phyloP scores from a whole-genome alignment of 164 flowering plant genomes.

The Tinospora cordifolia region DNA sequence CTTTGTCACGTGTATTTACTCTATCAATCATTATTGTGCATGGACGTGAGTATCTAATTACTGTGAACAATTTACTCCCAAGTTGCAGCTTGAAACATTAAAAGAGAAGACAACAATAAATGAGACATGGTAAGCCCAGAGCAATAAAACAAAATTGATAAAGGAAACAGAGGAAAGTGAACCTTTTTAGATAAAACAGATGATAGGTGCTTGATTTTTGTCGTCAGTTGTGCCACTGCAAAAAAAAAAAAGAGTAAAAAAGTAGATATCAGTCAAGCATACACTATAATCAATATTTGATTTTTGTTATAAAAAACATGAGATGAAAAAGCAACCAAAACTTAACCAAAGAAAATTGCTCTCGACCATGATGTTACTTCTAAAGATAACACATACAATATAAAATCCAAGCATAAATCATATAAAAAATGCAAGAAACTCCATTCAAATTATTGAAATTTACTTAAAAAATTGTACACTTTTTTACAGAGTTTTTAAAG shows the following conservation, averaged over 20 bases:
- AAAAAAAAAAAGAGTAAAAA: constrained; percentile 24
- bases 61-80: background rate
- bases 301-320: background rate
- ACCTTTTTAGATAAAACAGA: constrained; percentile 74
- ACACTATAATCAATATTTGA: background rate
- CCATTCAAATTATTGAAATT: background rate
- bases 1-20: background rate
- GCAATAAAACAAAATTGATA: background rate
- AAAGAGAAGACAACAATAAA: background rate
- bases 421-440: background rate
- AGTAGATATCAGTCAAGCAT: constrained; percentile 1
- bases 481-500: background rate
- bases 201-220: constrained; percentile 78
- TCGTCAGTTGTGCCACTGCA: constrained; percentile 86
- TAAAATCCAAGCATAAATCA: background rate
- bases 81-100: background rate
- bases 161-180: background rate
- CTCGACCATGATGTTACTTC: background rate
- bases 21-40: background rate
- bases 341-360: background rate
- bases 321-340: background rate
- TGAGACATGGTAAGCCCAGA: background rate
- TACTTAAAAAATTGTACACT: background rate
- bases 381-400: background rate
- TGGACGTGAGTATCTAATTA: background rate